A percentile compares a stretch with the other conserved stretches of the same genome.
These are phyloP conservation scores for Naematelia encephala DNA, from an alignment of 768 basidiomycete species.

Conservation along the genomic window DNA sequence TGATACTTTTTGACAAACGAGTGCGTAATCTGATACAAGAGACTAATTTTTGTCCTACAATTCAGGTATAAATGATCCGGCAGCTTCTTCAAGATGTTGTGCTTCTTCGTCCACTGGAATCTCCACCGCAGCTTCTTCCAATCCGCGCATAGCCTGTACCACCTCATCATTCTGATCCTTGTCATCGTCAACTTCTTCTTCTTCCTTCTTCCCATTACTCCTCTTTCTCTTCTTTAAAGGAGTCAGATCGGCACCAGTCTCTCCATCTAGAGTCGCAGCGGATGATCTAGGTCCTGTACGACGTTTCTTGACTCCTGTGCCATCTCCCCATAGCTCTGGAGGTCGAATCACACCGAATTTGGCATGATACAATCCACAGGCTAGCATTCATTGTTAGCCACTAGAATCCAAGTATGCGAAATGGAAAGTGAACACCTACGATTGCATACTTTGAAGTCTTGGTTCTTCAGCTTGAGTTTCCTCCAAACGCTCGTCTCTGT, in stretches of 20 bases:
- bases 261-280: conserved; percentile 4
- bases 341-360: conserved; percentile 42
- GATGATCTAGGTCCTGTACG: conserved; percentile 2
- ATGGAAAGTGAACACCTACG: too few relatives aligned
- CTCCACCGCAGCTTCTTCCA: not conserved
- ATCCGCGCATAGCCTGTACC: not conserved
- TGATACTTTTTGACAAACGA: too few relatives aligned
- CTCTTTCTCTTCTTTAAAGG: conserved; percentile 13
- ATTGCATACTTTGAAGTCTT: conserved; percentile 39
- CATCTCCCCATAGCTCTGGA: conserved; percentile 44
- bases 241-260: conserved; percentile 1
- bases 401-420: too few relatives aligned
- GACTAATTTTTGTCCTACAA: not conserved
- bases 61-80: not conserved
- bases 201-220: conserved; percentile 8
- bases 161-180: conserved; percentile 5
- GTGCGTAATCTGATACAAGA: too few relatives aligned
- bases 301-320: conserved; percentile 31
- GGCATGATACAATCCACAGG: conserved; percentile 41
- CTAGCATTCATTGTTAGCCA: conserved; percentile 12
- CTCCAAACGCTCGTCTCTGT: conserved; percentile 43
- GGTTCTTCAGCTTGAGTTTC: conserved; percentile 27
- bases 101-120: not conserved
- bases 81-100: not conserved
- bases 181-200: conserved; percentile 1